Evolutionary conservation across 1,139 yeast species (phyloP).

Genomic region (Entelexis sorbosivorans): DNA sequence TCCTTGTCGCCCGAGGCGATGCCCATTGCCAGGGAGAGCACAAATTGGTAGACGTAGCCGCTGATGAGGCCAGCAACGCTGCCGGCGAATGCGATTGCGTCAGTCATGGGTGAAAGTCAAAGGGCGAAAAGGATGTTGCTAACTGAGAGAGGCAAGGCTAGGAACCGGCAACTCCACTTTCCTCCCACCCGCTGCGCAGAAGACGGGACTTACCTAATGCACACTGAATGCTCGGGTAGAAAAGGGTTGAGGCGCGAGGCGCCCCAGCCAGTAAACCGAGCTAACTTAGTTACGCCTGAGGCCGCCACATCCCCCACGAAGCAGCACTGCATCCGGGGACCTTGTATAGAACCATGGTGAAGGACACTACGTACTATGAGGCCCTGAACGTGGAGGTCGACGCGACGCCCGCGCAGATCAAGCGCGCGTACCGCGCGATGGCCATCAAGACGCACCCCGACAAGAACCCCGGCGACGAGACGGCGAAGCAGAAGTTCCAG

Average conservation of each 20-base stretch:
- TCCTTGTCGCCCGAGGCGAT: constrained; percentile 22
- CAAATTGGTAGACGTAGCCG: constrained; percentile 11
- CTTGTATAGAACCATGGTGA: constrained; percentile 51
- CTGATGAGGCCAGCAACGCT: constrained; percentile 7
- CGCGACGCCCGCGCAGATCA: constrained; percentile 76
- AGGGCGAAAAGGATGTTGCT: background rate
- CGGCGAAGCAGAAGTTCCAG: constrained; percentile 56
- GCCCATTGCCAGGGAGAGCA: constrained; percentile 3
- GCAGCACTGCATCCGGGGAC: background rate
- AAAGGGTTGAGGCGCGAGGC: constrained; percentile 1
- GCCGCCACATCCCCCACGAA: background rate
- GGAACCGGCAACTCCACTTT: background rate
- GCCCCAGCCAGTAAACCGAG: background rate
- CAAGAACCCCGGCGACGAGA: constrained; percentile 80
- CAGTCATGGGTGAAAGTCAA: background rate
- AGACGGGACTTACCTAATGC: background rate
- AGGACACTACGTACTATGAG: constrained; percentile 84
- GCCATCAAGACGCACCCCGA: constrained; percentile 92
- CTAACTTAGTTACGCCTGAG: background rate
- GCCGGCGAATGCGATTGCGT: constrained; percentile 6
- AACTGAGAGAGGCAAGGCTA: background rate
- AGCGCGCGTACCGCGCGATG: constrained; percentile 82
- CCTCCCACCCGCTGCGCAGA: background rate
- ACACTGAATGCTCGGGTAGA: background rate
- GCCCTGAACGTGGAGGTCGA: constrained; percentile 52